A percentile compares a stretch with the other conserved stretches of the same genome.
Conservation (phyloP, 139 green algal species). For the Haematococcus lacustris region DNA sequence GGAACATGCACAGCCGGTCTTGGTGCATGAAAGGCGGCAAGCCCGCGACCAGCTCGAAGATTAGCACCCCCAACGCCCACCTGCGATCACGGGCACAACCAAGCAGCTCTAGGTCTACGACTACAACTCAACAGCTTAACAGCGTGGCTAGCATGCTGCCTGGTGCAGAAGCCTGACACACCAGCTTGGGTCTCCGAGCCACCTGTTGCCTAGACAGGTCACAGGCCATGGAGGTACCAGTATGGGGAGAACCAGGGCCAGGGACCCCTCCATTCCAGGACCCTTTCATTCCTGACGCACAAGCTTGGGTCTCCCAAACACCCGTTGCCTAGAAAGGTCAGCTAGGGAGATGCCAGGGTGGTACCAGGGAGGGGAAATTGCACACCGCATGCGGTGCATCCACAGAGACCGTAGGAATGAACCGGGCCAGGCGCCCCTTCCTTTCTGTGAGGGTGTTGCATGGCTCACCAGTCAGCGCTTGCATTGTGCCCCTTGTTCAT, state of each 20-base stretch:
- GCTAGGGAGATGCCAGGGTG: neutral
- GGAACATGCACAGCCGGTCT: constrained; percentile 79
- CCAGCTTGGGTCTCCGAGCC: neutral
- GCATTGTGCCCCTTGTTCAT: constrained; percentile 63
- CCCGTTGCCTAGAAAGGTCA: neutral
- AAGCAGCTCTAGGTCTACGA: neutral
- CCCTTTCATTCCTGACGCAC: neutral
- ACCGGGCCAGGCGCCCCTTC: neutral
- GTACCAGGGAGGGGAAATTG: too few relatives aligned
- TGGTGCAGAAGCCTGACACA: neutral
- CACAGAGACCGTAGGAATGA: neutral
- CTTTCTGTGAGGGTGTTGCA: constrained; percentile 6
- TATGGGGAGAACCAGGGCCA: neutral
- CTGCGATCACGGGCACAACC: constrained; percentile 39
- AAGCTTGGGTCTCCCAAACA: neutral
- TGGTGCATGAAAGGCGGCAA: constrained; percentile 81
- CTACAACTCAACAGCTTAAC: too few relatives aligned
- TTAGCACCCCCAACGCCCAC: constrained; percentile 87
- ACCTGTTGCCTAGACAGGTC: neutral
- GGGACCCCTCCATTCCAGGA: neutral
- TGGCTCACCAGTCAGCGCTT: constrained; percentile 84
- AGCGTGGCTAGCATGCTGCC: too few relatives aligned
- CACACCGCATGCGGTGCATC: neutral
- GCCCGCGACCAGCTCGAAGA: constrained; percentile 83
- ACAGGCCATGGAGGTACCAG: neutral